A percentile compares a stretch with the other conserved stretches of the same genome.
phyloP scores from a whole-genome alignment of 140 eudicot species.

The Anethum foeniculum region DNA sequence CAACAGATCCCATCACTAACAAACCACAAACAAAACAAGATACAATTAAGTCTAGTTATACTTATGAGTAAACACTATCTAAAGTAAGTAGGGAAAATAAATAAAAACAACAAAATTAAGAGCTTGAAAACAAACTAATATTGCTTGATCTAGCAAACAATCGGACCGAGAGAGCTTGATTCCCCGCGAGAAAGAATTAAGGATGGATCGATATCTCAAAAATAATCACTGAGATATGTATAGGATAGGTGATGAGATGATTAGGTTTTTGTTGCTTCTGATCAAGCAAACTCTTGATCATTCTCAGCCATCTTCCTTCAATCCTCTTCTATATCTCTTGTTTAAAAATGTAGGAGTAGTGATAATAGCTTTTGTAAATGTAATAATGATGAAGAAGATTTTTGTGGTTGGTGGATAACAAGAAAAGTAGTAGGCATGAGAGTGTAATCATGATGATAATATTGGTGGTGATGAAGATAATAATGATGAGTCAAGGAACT shows the following conservation, averaged over 20 bases:
- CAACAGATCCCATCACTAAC: neutral
- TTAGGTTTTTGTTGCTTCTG: neutral
- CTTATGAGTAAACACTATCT: neutral
- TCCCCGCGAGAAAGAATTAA: neutral
- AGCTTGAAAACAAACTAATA: constrained; percentile 4
- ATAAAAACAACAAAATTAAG: neutral
- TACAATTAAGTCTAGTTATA: neutral
- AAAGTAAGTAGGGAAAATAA: neutral
- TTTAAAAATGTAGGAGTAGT: neutral
- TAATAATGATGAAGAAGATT: constrained; percentile 1
- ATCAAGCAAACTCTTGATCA: neutral
- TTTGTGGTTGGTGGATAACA: constrained; percentile 12
- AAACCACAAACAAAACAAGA: neutral
- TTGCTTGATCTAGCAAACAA: constrained; percentile 14
- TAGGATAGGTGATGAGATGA: neutral
- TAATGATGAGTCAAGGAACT: neutral
- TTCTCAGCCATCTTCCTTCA: neutral
- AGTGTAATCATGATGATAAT: constrained; percentile 1
- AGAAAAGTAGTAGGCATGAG: constrained; percentile 1
- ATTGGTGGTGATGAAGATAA: neutral
- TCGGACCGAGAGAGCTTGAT: constrained; percentile 19
- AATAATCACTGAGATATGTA: neutral
- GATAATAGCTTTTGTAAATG: neutral
- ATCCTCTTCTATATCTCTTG: neutral
- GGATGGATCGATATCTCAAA: neutral